Percentiles rank a stretch among this genome's conserved stretches.
These are phyloP conservation scores for Naegleria lovaniensis DNA, from an alignment of 208 protist species.

Conservation along the genomic window DNA sequence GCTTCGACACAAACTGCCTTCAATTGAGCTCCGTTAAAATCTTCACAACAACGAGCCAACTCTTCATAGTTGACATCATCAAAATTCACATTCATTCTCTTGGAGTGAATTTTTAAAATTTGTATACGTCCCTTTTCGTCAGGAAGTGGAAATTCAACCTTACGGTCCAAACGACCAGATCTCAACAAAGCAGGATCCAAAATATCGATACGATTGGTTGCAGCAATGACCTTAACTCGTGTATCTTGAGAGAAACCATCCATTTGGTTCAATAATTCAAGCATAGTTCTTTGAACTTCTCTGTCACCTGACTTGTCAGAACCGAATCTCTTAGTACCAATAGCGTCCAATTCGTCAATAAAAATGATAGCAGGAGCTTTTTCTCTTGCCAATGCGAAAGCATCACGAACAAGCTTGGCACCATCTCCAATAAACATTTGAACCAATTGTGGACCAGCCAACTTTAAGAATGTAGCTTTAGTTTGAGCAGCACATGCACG, in stretches of 20 bases:
- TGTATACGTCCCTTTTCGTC: conserved; percentile 93
- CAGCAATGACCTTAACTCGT: conserved; percentile 98
- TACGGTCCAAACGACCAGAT: conserved; percentile 97
- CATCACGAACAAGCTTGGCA: conserved; percentile 98
- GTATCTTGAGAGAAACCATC: conserved; percentile 96
- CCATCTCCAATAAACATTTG: conserved; percentile 97
- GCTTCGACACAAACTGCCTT: conserved; percentile 99
- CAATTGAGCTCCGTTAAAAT: conserved; percentile 99
- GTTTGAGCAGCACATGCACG: conserved; percentile 97
- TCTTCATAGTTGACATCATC: conserved; percentile 98
- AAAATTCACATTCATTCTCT: conserved; percentile 92
- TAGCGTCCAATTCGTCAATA: conserved; percentile 99
- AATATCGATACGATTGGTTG: conserved; percentile 99
- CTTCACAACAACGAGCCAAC: conserved; percentile 86
- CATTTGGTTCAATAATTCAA: conserved; percentile 89
- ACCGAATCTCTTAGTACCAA: conserved; percentile 96
- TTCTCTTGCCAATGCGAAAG: conserved; percentile 99
- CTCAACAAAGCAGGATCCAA: conserved; percentile 99
- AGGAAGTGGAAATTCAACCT: conserved; percentile 99
- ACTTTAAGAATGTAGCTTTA: conserved; percentile 97
- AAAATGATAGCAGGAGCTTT: conserved; percentile 99
- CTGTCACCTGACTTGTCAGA: conserved; percentile 90
- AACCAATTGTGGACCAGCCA: conserved; percentile 98
- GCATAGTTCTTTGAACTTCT: conserved; percentile 99
- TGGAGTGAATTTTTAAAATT: conserved; percentile 99